Conservation (phyloP, 257 asterid genomes). For the Fraxinus americana region DNA sequence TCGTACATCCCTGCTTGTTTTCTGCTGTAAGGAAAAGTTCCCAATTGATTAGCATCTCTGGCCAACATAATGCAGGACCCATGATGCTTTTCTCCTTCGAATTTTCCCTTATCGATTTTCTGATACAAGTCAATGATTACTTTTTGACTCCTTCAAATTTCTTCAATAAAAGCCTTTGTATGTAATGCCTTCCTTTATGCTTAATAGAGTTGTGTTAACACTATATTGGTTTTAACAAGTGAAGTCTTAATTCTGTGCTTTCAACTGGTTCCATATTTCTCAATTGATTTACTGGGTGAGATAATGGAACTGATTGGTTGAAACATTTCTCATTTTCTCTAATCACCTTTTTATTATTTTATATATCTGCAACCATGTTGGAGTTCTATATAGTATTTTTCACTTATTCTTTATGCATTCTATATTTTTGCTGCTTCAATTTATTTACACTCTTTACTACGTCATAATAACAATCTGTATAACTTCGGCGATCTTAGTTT, state of each 20-base stretch:
- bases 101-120: slow-evolving; percentile 1
- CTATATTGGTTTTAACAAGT: neutral
- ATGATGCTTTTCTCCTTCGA: neutral
- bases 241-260: neutral
- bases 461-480: neutral
- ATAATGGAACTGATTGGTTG: neutral
- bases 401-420: neutral
- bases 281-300: neutral
- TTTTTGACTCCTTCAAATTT: neutral
- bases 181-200: neutral
- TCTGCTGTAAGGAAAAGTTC: neutral
- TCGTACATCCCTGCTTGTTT: neutral
- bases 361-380: neutral
- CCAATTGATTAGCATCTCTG: no score
- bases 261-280: neutral
- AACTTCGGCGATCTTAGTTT: neutral
- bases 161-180: neutral
- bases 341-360: neutral
- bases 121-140: neutral
- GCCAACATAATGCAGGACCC: neutral
- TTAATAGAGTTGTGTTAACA: neutral
- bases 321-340: neutral
- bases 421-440: neutral
- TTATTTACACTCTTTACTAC: neutral
- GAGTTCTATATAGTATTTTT: neutral